Conservation (phyloP, 2,329 filamentous ascomycete genomes). For the Hypomyces rosellus region DNA sequence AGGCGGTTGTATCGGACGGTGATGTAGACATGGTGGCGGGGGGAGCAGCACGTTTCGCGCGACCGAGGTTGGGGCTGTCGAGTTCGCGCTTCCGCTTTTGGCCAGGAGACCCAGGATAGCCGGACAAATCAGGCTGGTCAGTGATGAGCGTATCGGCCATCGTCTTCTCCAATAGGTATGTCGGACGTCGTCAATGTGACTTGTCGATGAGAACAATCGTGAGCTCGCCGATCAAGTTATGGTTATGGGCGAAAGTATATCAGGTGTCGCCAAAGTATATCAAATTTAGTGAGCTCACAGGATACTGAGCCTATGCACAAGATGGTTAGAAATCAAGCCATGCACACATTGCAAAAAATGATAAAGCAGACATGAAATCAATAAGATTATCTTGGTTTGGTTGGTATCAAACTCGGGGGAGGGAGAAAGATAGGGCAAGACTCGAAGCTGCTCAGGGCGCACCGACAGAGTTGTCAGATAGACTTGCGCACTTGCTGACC, state of each 20-base stretch:
- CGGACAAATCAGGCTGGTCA: conserved; percentile 43
- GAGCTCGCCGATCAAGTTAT: too few species aligned
- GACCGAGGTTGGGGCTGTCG: conserved; percentile 44
- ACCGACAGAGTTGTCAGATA: background rate
- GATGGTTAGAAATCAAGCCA: too few species aligned
- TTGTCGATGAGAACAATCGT: background rate
- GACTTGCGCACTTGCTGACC: background rate
- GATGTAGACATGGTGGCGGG: conserved; percentile 39
- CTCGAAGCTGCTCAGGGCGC: too few species aligned
- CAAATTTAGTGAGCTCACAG: too few species aligned
- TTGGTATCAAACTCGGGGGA: too few species aligned
- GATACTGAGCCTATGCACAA: too few species aligned
- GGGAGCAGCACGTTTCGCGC: conserved; percentile 44
- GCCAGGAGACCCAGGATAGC: conserved; percentile 35
- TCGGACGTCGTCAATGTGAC: background rate
- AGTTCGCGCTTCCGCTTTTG: conserved; percentile 51
- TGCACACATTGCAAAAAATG: too few species aligned
- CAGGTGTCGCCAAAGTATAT: too few species aligned
- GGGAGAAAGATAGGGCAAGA: too few species aligned
- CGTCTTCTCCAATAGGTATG: background rate
- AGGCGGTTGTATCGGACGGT: conserved; percentile 40
- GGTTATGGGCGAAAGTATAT: too few species aligned
- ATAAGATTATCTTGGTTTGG: too few species aligned
- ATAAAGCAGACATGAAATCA: too few species aligned
- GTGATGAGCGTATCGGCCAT: conserved; percentile 44